Evolutionary conservation across 2,329 filamentous ascomycete species (phyloP), one percentile per base, ranked within the genome.

Genomic region (Xylaria sp.): DNA sequence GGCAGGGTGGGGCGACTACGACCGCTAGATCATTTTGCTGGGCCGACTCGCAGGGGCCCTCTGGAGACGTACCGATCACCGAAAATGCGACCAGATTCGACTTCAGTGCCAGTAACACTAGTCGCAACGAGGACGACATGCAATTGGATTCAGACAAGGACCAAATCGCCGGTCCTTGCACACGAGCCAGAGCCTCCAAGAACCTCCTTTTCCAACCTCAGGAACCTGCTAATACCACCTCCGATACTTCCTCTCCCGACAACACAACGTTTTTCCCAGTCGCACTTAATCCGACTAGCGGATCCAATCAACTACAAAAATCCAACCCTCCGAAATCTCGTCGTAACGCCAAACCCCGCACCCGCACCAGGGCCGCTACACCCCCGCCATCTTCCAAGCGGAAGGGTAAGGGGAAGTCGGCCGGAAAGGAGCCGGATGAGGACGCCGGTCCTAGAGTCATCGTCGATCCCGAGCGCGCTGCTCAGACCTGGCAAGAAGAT

Each of bases 401-500:
- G 16, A 72, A 68, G 46, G 16, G 48, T 34, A 50, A 63, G 30
- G 35, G 61, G 4, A 68, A 66, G 35, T 64, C 65, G 8, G 71
- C 75, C 5, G 68, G 67, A 35, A 63, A 63, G 13, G 72, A 76
- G 7, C 71, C 74, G 7, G 75, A 74, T 10, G 55, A 56, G 5
- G 23, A 30, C 2, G 60, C 58, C 34, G 53, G 54, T 66, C 69
- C 10, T 57, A 72, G 48, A n/a, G 23, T 30, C 23, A 71, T 83
- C 34, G 73, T 78, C 55, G 83, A 85, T 57, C 81, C 82, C 0
- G 69, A 85, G 8, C 78, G 83, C 42, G 83, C 84, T 5, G 79
- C 83, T 2, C 75, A 87, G 55, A 88, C 85, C 1, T 88, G 85
- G 85, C 84, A 84, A 66, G 83, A 87, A 64, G 81, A 87, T 65